Evolutionary conservation across 441 rosid species (phyloP).

Genomic region (Raphanus hybrid): DNA sequence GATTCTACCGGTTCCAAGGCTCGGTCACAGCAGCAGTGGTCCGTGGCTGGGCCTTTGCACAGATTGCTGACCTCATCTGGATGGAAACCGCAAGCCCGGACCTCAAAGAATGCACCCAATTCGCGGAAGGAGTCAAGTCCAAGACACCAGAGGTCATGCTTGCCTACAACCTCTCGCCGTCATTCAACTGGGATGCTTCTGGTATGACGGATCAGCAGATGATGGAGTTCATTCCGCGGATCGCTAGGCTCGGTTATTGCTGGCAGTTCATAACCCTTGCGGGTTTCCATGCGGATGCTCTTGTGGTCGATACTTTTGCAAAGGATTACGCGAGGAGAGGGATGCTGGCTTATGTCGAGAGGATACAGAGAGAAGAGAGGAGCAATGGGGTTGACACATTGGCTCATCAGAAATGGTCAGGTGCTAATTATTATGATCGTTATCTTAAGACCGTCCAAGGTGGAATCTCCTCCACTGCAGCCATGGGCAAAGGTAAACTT

Average conservation of each 20-base stretch:
- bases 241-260: slow-evolving; percentile 78
- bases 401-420: slow-evolving; percentile 96
- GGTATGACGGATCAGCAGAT: slow-evolving; percentile 83
- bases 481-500: slow-evolving; percentile 88
- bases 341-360: slow-evolving; percentile 93
- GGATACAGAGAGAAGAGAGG: slow-evolving; percentile 93
- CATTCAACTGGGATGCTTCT: slow-evolving; percentile 97
- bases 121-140: slow-evolving; percentile 83
- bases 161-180: slow-evolving; percentile 90
- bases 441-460: slow-evolving; percentile 93
- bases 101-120: slow-evolving; percentile 71
- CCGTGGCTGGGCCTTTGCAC: slow-evolving; percentile 90
- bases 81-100: slow-evolving; percentile 93
- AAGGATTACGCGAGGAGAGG: slow-evolving; percentile 79
- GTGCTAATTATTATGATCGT: slow-evolving; percentile 83
- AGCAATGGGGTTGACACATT: slow-evolving; percentile 87
- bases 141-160: slow-evolving; percentile 77
- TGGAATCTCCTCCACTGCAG: slow-evolving; percentile 93
- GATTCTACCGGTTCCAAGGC: slow-evolving; percentile 88
- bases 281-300: slow-evolving; percentile 92
- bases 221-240: slow-evolving; percentile 83
- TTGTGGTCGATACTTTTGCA: slow-evolving; percentile 78
- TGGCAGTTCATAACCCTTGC: slow-evolving; percentile 97
- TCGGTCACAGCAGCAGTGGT: slow-evolving; percentile 78
- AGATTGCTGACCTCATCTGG: slow-evolving; percentile 80